Conservation (phyloP, 2,329 filamentous ascomycete genomes). For the Monosporascus sp. region DNA sequence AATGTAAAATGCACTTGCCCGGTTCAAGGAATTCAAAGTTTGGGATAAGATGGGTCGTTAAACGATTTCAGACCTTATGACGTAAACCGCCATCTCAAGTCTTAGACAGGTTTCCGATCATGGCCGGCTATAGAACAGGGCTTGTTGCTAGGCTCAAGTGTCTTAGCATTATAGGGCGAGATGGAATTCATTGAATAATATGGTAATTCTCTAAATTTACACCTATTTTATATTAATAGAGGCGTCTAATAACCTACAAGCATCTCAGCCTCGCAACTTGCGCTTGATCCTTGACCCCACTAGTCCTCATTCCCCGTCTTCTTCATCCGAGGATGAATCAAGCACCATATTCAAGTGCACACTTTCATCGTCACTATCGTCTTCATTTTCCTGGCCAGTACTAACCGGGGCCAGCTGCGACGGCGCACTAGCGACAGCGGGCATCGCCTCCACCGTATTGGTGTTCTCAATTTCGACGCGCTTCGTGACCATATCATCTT, state of each 20-base stretch:
- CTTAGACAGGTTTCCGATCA: background rate
- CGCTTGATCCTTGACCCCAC: no score
- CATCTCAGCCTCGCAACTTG: no score
- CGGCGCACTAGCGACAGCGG: constrained; percentile 3
- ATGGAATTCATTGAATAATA: no score
- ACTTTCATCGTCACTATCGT: constrained; percentile 45
- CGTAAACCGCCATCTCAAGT: background rate
- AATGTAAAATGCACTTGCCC: no score
- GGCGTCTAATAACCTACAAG: constrained; percentile 1
- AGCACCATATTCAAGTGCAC: constrained; percentile 57
- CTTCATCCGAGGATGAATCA: constrained; percentile 30
- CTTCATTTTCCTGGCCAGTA: constrained; percentile 33
- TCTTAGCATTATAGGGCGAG: no score
- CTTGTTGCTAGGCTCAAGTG: no score
- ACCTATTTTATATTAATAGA: background rate
- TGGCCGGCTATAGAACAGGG: background rate
- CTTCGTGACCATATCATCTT: constrained; percentile 33
- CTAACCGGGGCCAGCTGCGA: constrained; percentile 3
- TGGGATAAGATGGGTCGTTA: background rate
- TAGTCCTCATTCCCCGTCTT: constrained; percentile 29
- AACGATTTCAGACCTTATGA: background rate
- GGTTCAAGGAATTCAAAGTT: no score
- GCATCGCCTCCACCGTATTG: constrained; percentile 4
- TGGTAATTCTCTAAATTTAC: no score
- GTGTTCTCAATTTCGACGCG: constrained; percentile 29